Evolutionary conservation across 148 eudicot species (phyloP).

Genomic region (Selenicereus undatus): DNA sequence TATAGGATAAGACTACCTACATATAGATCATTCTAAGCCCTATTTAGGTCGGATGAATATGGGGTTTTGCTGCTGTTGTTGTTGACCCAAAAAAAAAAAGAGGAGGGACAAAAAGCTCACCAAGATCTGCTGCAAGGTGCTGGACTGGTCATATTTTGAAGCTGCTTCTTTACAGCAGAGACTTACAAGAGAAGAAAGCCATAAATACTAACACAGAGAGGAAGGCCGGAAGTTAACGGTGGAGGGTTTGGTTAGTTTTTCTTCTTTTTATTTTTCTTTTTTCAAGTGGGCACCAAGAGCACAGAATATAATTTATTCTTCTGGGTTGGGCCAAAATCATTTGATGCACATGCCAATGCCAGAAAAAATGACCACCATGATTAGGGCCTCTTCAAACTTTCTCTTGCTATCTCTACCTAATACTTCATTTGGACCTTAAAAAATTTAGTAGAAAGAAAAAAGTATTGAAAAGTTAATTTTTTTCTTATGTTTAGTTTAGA

Average conservation of each 20-base stretch:
- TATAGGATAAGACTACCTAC: not conserved
- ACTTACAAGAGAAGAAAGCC: constrained; percentile 9
- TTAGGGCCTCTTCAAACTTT: constrained; percentile 32
- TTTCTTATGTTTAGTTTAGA: no score
- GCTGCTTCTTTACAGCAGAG: constrained; percentile 1
- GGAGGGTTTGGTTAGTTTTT: constrained; percentile 35
- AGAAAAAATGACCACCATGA: constrained; percentile 40
- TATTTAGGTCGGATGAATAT: not conserved
- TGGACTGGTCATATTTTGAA: constrained; percentile 40
- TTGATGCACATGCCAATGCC: constrained; percentile 84
- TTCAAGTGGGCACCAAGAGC: constrained; percentile 22
- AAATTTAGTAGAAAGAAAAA: no score
- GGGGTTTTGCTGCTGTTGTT: no score
- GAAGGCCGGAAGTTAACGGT: constrained; percentile 16
- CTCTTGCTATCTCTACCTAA: constrained; percentile 19
- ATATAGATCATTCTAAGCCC: no score
- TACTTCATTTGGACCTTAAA: no score
- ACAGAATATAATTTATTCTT: constrained; percentile 35
- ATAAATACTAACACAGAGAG: constrained; percentile 22
- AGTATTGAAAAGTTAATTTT: no score
- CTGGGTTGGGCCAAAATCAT: constrained; percentile 54
- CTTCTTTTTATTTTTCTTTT: constrained; percentile 24
- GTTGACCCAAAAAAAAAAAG: not conserved
- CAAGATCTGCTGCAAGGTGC: constrained; percentile 56
- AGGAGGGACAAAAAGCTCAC: constrained; percentile 5